phyloP scores from a whole-genome alignment of 2,329 filamentous ascomycete species.

The Coniochaeta sp. region DNA sequence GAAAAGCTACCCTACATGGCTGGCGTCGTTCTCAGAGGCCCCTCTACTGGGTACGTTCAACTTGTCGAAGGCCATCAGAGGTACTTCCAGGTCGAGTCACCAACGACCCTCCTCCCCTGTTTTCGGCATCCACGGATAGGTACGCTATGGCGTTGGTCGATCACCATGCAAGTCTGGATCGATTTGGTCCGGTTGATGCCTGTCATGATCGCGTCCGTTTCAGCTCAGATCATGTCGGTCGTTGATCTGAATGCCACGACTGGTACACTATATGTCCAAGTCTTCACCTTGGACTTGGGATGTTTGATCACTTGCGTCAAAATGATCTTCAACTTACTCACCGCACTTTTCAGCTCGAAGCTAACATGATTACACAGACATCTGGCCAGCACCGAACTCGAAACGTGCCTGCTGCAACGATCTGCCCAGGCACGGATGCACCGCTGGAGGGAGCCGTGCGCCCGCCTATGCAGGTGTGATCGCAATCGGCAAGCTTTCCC shows the following conservation, averaged over 20 bases:
- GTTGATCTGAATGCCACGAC: background rate
- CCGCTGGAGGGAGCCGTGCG: background rate
- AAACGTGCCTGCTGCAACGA: background rate
- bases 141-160: background rate
- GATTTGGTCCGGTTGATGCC: background rate
- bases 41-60: too few species aligned
- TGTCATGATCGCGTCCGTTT: background rate
- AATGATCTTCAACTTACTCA: background rate
- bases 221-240: background rate
- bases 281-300: background rate
- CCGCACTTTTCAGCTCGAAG: background rate
- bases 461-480: background rate
- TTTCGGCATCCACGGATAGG: background rate
- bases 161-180: background rate
- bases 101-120: too few species aligned
- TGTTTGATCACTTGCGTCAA: background rate
- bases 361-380: background rate
- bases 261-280: background rate
- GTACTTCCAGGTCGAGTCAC: too few species aligned
- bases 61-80: too few species aligned
- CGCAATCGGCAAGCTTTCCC: background rate
- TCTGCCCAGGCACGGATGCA: background rate
- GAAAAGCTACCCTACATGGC: too few species aligned
- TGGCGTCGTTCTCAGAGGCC: too few species aligned
- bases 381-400: background rate